Conservation (phyloP, 2,329 filamentous ascomycete species). For the Paraconiothyrium brasiliense region DNA sequence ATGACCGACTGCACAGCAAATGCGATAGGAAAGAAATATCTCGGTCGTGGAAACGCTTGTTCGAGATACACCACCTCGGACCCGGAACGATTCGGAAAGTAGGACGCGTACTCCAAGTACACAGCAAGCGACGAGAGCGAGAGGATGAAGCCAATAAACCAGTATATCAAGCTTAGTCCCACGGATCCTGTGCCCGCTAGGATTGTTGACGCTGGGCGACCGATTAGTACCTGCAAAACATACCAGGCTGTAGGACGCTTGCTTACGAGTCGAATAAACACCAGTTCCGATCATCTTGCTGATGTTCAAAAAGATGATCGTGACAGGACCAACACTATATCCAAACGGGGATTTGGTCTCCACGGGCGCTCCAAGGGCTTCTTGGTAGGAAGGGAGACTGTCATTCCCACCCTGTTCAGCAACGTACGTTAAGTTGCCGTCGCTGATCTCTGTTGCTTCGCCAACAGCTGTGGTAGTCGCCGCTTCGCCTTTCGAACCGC, state of each 20-base stretch:
- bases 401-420: constrained; percentile 60
- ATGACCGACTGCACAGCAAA: constrained; percentile 72
- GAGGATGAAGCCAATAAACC: constrained; percentile 70
- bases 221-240: background rate
- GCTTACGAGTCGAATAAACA: constrained; percentile 70
- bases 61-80: constrained; percentile 74
- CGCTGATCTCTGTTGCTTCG: constrained; percentile 29
- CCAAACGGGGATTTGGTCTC: constrained; percentile 68
- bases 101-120: constrained; percentile 71
- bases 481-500: background rate
- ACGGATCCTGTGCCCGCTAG: constrained; percentile 68
- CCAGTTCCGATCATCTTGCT: constrained; percentile 72
- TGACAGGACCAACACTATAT: constrained; percentile 65
- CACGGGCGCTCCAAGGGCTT: constrained; percentile 69
- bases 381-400: constrained; percentile 64
- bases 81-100: constrained; percentile 73
- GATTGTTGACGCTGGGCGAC: constrained; percentile 63
- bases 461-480: constrained; percentile 2
- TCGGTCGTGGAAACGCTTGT: constrained; percentile 71
- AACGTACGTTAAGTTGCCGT: constrained; percentile 57
- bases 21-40: constrained; percentile 70
- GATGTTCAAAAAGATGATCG: constrained; percentile 69
- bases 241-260: constrained; percentile 19
- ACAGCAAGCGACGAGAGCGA: constrained; percentile 64
- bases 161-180: constrained; percentile 70